Conservation (phyloP, 441 rosid species). For the Bruguiera hainesii region DNA sequence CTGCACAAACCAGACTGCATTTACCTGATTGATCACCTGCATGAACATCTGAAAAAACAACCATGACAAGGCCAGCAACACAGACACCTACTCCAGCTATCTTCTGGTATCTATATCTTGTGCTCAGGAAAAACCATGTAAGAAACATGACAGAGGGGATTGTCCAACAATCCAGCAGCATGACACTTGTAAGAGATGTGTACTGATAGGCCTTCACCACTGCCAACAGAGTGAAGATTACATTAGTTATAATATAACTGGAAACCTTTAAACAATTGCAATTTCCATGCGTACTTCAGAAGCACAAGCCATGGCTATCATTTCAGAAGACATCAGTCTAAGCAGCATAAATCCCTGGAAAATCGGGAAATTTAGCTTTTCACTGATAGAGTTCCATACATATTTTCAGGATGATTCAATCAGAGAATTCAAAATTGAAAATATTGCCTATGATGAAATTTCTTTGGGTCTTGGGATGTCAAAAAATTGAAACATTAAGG, state of each 20-base stretch:
- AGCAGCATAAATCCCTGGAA: neutral
- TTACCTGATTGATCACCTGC: constrained; percentile 72
- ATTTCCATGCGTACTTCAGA: neutral
- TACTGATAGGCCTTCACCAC: constrained; percentile 96
- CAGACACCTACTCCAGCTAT: constrained; percentile 73
- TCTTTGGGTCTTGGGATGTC: neutral
- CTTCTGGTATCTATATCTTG: constrained; percentile 76
- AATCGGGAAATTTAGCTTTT: too few species aligned
- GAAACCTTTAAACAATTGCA: neutral
- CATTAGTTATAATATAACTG: constrained; percentile 7
- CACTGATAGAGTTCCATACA: too few species aligned
- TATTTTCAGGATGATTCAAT: too few species aligned
- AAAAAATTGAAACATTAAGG: neutral
- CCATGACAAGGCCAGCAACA: constrained; percentile 70
- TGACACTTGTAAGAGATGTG: constrained; percentile 85
- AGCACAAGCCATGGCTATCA: neutral
- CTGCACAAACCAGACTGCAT: constrained; percentile 2
- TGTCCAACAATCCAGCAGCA: constrained; percentile 95
- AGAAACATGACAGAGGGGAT: constrained; percentile 84
- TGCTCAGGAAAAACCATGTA: constrained; percentile 69
- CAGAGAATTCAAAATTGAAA: neutral
- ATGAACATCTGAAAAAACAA: constrained; percentile 93
- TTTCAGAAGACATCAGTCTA: neutral
- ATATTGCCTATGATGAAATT: neutral
- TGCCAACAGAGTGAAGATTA: constrained; percentile 27